Evolutionary conservation across 306 rosid genomes (phyloP), one percentile per base, ranked within the genome.

Genomic region (Fragaria vesca): DNA sequence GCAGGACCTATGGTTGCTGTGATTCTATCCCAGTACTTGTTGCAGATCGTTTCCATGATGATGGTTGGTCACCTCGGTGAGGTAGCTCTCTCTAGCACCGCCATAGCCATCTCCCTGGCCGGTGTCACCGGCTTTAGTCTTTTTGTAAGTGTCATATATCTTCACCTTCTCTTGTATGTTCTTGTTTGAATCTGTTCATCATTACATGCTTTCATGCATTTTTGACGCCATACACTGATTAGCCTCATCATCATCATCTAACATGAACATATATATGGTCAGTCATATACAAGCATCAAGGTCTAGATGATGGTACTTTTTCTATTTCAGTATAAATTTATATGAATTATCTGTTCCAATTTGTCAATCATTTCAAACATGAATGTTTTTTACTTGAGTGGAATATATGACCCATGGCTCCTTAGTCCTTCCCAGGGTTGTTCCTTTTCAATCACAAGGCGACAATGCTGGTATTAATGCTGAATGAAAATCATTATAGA

Each of bases 21-120:
- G 10, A 81, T 75, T 67, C 8, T 83, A 12, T 82, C 91, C 2
- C 89, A 81, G 47, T 89, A 65, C 83, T 73, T 86, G 57, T 78
- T 89, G 38, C 93, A 89, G 71, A 78, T 84, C 2, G 75, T 87
- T 17, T 79, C 91, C 12, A 34, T 81, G 68, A 84, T 71, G 85
- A 84, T 69, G 89, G 93, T 90, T 24, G 93, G 93, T 55, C 93
- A 87, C 74, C 81, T 87, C 61, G 87, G 93, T 12, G 86, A 80
- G 51, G 87, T 90, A 69, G 86, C 90, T 79, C 90, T 87, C 76
- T 87, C 93, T 21, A 87, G 91, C 87, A 82, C 88, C 0, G 88
- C 91, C 3, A 81, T 90, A 32, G 90, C 93, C 40, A 74, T 81
- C 43, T 90, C 91, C 63, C 81, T 90, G 4, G 77, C 86, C 71